phyloP scores from a whole-genome alignment of 2,329 filamentous ascomycete species.

The Pestalotiopsis sp. region DNA sequence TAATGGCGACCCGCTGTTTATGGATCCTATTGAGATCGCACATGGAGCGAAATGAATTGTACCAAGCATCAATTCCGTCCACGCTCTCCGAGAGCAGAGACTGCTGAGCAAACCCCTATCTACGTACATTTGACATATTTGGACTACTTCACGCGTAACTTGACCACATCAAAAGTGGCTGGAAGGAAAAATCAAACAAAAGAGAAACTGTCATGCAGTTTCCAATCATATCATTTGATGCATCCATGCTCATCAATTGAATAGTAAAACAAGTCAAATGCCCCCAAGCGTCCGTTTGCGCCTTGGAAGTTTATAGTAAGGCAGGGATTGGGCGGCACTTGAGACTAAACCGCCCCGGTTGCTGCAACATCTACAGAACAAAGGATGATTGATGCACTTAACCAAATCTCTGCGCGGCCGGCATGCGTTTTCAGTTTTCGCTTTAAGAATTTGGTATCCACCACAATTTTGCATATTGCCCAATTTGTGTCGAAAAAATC shows the following conservation, averaged over 20 bases:
- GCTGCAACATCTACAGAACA: neutral
- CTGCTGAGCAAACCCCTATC: too few species aligned
- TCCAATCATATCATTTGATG: too few species aligned
- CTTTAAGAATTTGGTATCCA: constrained; percentile 6
- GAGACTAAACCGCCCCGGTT: neutral
- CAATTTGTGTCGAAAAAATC: constrained; percentile 6
- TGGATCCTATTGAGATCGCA: neutral
- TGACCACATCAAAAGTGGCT: too few species aligned
- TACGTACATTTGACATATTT: too few species aligned
- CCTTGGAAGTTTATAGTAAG: neutral
- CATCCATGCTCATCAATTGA: too few species aligned
- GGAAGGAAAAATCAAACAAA: too few species aligned
- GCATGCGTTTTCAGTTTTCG: constrained; percentile 9
- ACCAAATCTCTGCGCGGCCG: neutral
- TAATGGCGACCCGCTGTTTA: neutral
- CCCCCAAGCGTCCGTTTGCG: neutral
- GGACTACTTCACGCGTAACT: too few species aligned
- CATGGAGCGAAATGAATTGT: neutral
- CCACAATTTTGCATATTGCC: constrained; percentile 10
- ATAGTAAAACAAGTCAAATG: too few species aligned
- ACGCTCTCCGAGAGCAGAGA: too few species aligned
- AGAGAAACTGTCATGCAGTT: too few species aligned
- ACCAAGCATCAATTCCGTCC: too few species aligned
- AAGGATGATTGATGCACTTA: constrained; percentile 3
- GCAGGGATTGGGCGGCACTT: neutral